Conservation (phyloP, 257 asterid species). For the Anisodus acutangulus region DNA sequence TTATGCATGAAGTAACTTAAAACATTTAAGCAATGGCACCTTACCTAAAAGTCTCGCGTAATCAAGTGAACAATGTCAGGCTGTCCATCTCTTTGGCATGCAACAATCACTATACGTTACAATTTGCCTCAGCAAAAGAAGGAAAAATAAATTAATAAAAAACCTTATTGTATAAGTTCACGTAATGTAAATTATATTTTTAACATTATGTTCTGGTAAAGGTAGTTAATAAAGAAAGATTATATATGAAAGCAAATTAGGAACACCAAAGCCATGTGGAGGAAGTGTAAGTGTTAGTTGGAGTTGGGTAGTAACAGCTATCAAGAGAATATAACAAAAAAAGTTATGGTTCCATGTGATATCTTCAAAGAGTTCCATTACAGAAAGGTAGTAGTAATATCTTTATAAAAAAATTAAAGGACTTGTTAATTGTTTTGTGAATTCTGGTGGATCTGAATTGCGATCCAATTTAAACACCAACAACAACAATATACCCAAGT, state of each 20-base stretch:
- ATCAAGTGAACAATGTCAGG: slow-evolving; percentile 35
- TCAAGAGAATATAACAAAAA: not conserved
- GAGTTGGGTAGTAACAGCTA: slow-evolving; percentile 19
- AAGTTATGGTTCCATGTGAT: slow-evolving; percentile 31
- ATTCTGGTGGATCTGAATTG: too few relatives aligned
- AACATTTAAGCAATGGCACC: not conserved
- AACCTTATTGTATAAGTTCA: slow-evolving; percentile 1
- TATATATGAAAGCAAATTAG: not conserved
- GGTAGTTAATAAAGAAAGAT: not conserved
- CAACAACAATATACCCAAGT: too few relatives aligned
- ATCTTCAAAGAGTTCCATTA: not conserved
- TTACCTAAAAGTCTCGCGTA: slow-evolving; percentile 23
- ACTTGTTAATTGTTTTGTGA: not conserved
- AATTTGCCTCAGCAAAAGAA: slow-evolving; percentile 25
- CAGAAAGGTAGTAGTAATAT: not conserved
- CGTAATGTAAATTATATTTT: not conserved
- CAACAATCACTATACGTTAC: slow-evolving; percentile 37
- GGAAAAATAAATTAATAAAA: not conserved
- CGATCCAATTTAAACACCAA: too few relatives aligned
- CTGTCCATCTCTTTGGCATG: slow-evolving; percentile 42
- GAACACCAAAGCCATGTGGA: slow-evolving; percentile 36
- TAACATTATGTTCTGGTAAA: not conserved
- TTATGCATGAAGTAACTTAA: not conserved
- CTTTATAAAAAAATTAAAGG: too few relatives aligned
- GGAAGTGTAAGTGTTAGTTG: slow-evolving; percentile 31